These are phyloP conservation scores for Colletotrichum sp. DNA, from an alignment of 2,329 filamentous ascomycete species.

Conservation along the genomic window DNA sequence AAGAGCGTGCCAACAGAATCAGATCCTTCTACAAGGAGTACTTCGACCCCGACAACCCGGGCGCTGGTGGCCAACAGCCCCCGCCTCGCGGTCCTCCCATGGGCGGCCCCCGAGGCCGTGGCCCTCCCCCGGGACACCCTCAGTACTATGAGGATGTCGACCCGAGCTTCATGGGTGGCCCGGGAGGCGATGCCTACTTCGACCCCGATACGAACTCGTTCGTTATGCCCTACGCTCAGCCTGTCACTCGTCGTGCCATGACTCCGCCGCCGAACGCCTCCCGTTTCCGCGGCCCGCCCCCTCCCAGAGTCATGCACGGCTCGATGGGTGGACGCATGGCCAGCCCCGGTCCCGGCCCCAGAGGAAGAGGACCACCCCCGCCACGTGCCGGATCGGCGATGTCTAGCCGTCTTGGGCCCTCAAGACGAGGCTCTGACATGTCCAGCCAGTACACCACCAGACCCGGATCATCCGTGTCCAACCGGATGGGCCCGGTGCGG, in stretches of 20 bases:
- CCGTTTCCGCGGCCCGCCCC: constrained; percentile 45
- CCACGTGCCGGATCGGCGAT: constrained; percentile 54
- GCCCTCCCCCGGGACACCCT: constrained; percentile 23
- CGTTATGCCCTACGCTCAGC: constrained; percentile 83
- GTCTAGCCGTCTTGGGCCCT: constrained; percentile 31
- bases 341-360: constrained; percentile 49
- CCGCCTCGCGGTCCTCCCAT: constrained; percentile 3
- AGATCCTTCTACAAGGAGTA: constrained; percentile 99
- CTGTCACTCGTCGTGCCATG: constrained; percentile 89
- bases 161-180: constrained; percentile 64
- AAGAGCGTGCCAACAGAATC: constrained; percentile 93
- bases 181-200: constrained; percentile 61
- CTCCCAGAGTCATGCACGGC: constrained; percentile 47
- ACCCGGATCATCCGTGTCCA: constrained; percentile 70
- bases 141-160: constrained; percentile 80
- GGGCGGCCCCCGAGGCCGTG: neutral
- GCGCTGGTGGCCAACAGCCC: neutral
- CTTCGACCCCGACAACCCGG: constrained; percentile 79
- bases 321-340: constrained; percentile 50
- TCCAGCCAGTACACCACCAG: constrained; percentile 50
- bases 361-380: constrained; percentile 46
- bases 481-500: constrained; percentile 37
- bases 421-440: constrained; percentile 36
- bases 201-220: constrained; percentile 74
- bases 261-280: constrained; percentile 78